These are phyloP conservation scores for Euptelea pleiosperma DNA, from an alignment of 164 flowering plant species.

Conservation along the genomic window DNA sequence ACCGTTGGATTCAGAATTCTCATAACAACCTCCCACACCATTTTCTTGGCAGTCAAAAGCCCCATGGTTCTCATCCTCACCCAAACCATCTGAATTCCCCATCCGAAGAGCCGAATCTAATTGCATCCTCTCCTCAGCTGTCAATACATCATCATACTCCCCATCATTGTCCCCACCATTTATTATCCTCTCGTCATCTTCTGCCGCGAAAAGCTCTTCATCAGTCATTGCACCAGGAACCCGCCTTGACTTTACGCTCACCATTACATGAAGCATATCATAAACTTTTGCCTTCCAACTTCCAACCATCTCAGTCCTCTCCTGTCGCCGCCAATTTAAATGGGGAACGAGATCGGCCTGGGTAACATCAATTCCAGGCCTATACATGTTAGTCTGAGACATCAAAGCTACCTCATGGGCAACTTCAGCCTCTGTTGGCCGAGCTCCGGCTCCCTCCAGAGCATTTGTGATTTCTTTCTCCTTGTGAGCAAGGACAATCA, in stretches of 20 bases:
- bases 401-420: conserved; percentile 94
- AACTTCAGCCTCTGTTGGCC: conserved; percentile 92
- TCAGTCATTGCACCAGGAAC: conserved; percentile 99
- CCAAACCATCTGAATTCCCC: conserved; percentile 59
- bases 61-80: conserved; percentile 64
- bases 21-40: conserved; percentile 42
- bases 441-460: conserved; percentile 90
- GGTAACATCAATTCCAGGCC: conserved; percentile 99
- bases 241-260: conserved; percentile 93
- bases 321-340: conserved; percentile 94
- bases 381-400: conserved; percentile 99
- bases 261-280: conserved; percentile 98
- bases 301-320: conserved; percentile 93
- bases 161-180: conserved; percentile 69
- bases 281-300: conserved; percentile 92
- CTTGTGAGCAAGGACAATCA: conserved; percentile 90
- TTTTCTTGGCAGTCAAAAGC: conserved; percentile 46
- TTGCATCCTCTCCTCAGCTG: conserved; percentile 89
- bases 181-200: conserved; percentile 64
- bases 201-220: conserved; percentile 90
- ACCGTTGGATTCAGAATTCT: conserved; percentile 57
- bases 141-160: conserved; percentile 65
- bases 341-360: conserved; percentile 96
- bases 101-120: conserved; percentile 80
- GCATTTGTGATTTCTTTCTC: conserved; percentile 97